Evolutionary conservation across 345 rosid genomes (phyloP), one percentile per base, ranked within the genome.

Genomic region (Syzygium jambos): DNA sequence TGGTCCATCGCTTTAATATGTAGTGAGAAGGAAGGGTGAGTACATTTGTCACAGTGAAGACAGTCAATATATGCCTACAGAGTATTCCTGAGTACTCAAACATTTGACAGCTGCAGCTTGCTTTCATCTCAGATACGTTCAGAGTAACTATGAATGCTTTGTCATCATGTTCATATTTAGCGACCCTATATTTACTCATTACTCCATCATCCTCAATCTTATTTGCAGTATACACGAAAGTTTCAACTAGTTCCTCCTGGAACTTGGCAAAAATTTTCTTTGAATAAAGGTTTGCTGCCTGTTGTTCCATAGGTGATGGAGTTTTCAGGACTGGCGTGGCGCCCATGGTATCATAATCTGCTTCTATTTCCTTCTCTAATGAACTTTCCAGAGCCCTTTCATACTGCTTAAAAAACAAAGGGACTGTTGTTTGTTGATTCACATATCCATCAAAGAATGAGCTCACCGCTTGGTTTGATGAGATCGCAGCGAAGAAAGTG

Each of bases 281-380:
- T 27, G 95, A 90, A 84, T 94, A 94, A 73, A 94, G 88, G 88
- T 92, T 92, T 87, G 96, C 92, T 78, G 96, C 95, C 91, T 93
- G 95, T 90, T 92, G 94, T 88, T 94, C 95, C 96, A 94, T 93
- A 80, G 96, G 96, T 8, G 96, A 94, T 43, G 95, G 95, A 77
- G 95, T 94, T 92, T 91, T 94, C 46, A 93, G 91, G 78, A 91
- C 86, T 8, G 92, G 95, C 30, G 92, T 88, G 29, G 95, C 90
- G 91, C 92, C 91, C 56, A 89, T 87, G 84, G 96, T 93, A 88
- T 93, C 94, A 89, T 89, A 93, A 90, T 93, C 96, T n/a, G 94
- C 93, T 89, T 94, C 95, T 88, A 92, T 91, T 92, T 94, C 95
- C 89, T 90, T 93, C 88, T 93, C 95, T 51, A 93, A 77, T 78